Evolutionary conservation across 306 rosid species (phyloP).

Genomic region (Prunus campanulata): DNA sequence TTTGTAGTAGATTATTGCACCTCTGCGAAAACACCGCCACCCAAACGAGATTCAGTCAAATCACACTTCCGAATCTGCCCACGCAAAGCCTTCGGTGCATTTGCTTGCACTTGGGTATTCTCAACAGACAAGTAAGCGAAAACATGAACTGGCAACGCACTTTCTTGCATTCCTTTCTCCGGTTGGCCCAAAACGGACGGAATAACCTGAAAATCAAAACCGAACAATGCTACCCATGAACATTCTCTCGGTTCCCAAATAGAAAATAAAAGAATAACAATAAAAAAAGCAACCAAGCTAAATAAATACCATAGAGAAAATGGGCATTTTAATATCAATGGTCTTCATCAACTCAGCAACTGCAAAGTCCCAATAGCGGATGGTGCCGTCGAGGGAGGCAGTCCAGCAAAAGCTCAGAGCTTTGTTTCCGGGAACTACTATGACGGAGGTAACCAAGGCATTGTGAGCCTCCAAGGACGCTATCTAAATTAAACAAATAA

Average conservation of each 20-base stretch:
- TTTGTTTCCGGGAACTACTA: slow-evolving; percentile 51
- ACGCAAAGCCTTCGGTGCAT: slow-evolving; percentile 19
- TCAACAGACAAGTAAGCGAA: slow-evolving; percentile 69
- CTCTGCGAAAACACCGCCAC: slow-evolving; percentile 55
- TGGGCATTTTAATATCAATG: slow-evolving; percentile 46
- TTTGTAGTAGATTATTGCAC: slow-evolving; percentile 22
- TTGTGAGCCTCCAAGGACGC: slow-evolving; percentile 68
- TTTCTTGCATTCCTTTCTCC: slow-evolving; percentile 15
- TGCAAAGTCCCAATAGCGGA: slow-evolving; percentile 81
- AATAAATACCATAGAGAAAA: slow-evolving; percentile 69
- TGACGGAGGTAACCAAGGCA: slow-evolving; percentile 59
- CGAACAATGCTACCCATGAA: neutral
- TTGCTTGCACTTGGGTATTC: slow-evolving; percentile 25
- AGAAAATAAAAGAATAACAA: neutral
- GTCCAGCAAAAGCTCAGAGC: slow-evolving; percentile 73
- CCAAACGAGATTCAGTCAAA: slow-evolving; percentile 52
- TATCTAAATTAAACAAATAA: slow-evolving; percentile 18
- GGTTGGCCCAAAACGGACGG: slow-evolving; percentile 46
- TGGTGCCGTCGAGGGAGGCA: slow-evolving; percentile 71
- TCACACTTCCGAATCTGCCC: slow-evolving; percentile 82
- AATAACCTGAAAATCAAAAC: slow-evolving; percentile 54
- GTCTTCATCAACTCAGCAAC: slow-evolving; percentile 60
- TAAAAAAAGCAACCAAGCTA: neutral
- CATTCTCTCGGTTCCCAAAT: neutral
- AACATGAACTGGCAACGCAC: slow-evolving; percentile 12